Base-by-base conservation (phyloP, 1,139 yeast genomes). In the Saccharomyces pastorianus region DNA sequence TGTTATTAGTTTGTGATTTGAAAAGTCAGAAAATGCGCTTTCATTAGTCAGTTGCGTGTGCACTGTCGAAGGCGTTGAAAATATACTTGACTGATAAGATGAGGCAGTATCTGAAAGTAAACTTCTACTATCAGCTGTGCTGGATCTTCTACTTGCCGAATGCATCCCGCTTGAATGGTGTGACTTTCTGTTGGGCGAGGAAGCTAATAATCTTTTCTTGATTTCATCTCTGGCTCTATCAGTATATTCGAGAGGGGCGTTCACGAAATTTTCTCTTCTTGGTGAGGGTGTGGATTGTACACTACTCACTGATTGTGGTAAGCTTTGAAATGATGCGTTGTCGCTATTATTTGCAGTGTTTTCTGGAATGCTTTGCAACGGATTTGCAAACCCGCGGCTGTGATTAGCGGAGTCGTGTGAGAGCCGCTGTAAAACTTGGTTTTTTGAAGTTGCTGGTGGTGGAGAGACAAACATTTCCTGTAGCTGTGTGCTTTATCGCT, bases 191-290 rank as follows among this genome's bases (percentile, higher is more conserved):
- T 23, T 13, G 4, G 47, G 26, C 8, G 42, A 23, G 32, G 20
- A 47, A 26, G 52, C 56, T 28, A 69, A 61, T 50, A 73, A 62
- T 53, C 71, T 65, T 52, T 64, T 67, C 31, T 65, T 66, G 48
- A 73, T 70, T 56, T 73, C 76, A 53, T 69, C 71, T 56, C 76
- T 67, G 11, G 77, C 76, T 51, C 75, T 65, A 47, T 68, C 68
- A 11, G 74, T 69, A 56, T 71, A 73, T 58, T 73, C 75, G 49
- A 66, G 64, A 26, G 76, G 76, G 13, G 76, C 72, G 54, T 65
- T 67, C 32, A 69, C 68, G 50, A 69, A 68, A 53, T 65, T 38
- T 4, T 14, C 42, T 11, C 42, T 38, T 38, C 42, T 38, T 8
- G 25, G 42, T 38, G 42, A 38, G 20, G 42, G 0, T 38, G 42